These are phyloP conservation scores for Elsinoe perseae DNA, from an alignment of 2,329 filamentous ascomycete genomes.

Conservation along the genomic window DNA sequence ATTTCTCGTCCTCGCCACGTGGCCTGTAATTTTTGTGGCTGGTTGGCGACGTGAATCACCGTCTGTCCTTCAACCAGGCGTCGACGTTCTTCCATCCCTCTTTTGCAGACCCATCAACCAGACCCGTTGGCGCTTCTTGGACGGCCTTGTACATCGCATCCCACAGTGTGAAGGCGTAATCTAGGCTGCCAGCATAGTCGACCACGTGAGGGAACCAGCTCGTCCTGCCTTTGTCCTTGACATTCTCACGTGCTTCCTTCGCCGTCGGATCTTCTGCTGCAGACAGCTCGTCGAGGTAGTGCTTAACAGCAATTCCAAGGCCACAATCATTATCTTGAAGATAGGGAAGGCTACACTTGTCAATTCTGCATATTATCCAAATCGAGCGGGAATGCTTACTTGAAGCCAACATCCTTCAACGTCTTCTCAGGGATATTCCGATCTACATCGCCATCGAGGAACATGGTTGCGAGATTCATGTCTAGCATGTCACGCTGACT, in stretches of 20 bases:
- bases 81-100: conserved; percentile 46
- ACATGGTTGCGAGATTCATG: conserved; percentile 69
- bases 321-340: conserved; percentile 63
- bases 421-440: conserved; percentile 48
- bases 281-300: conserved; percentile 65
- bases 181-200: conserved; percentile 51
- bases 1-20: not conserved
- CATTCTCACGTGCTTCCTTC: conserved; percentile 41
- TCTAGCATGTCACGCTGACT: conserved; percentile 77
- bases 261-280: conserved; percentile 49
- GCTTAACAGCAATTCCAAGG: conserved; percentile 71
- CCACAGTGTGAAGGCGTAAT: conserved; percentile 56
- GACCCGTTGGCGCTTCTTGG: conserved; percentile 45
- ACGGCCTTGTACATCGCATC: conserved; percentile 56
- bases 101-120: conserved; percentile 37
- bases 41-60: not conserved
- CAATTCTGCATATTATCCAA: conserved; percentile 18
- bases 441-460: conserved; percentile 71
- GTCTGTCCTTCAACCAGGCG: conserved; percentile 16
- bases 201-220: conserved; percentile 55
- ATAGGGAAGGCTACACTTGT: conserved; percentile 49
- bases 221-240: conserved; percentile 45
- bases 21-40: no score
- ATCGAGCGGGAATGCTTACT: conserved; percentile 46
- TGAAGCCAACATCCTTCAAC: conserved; percentile 58